Base-by-base conservation (phyloP, 116 monocot genomes). In the Phalaenopsis hybrid region DNA sequence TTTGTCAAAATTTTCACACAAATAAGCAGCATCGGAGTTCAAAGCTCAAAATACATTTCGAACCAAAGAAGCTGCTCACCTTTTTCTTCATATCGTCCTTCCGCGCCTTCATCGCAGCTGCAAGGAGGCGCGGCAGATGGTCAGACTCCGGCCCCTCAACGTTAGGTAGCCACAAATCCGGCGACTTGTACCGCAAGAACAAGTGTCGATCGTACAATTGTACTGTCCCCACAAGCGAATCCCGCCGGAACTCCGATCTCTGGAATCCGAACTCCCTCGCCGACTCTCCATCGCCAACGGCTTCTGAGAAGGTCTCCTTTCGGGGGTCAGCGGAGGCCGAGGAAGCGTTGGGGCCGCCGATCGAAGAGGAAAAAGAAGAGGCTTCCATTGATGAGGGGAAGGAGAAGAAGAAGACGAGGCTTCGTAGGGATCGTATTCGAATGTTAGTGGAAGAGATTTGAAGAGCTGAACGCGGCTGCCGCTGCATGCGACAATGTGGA, bases 181-280 rank as follows among this genome's bases (percentile, higher is more conserved):
- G 94, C 16, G 87, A 80, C 85, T 92, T 91, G 80, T 91, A 89
- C 82, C 96, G 90, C 79, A 96, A 89, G 82, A 96, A 94, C 75
- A 96, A 73, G 75, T 94, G 94, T 79, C 94, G 94, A 8, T 93
- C 87, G 85, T 87, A 88, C 76, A 55, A 52, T 75, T 80, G 78
- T 10, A 96, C 94, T 21, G 96, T 92, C 44, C 94, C 96, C 51
- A 79, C 90, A 34, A 96, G 79, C 81, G 86, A 20, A 50, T 81
- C 82, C 84, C 77, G 80, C 81, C 94, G 86, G 72, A 94, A 86
- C 82, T 92, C 96, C 44, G 84, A 43, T 44, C 96, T 85, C 81
- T 79, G 81, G 81, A 96, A 96, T 17, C 96, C 94, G 74, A 87
- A 91, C 76, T 68, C 82, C 85, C 44, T 77, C 44, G 34, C 76